Base-by-base conservation (phyloP, 306 rosid species). In the Castanospermum australe region DNA sequence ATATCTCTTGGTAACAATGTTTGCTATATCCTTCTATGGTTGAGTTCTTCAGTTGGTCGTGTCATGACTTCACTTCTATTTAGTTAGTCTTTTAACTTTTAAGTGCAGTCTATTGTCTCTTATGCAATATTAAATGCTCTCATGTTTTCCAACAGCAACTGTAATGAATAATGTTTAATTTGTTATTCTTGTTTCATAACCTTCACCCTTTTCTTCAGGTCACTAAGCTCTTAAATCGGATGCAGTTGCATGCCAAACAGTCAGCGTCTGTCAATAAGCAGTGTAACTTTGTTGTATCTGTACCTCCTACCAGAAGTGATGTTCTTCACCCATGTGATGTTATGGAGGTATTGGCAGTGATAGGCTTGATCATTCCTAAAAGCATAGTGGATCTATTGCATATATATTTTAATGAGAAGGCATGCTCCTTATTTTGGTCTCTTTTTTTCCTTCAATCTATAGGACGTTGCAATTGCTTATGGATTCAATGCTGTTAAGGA, bases 391-490 rank as follows among this genome's bases (percentile, higher is more conserved):
- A 54, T 42, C 22, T 78, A 44, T 48, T 82, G 52, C 25, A 73
- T 66, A 22, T 13, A 28, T 18, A 54, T 69, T 71, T 71, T 24
- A 21, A 73, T 85, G 69, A 76, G 69, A 76, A 52, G 13, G 4
- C 56, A 38, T 79, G 35, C 38, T n/a, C n/a, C 13, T 20, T 13
- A n/a, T 79, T 55, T n/a, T 54, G 17, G 6, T 17, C 10, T 67
- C 22, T 69, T 76, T 48, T 45, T 28, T 54, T 22, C 62, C 60
- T 80, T 41, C 68, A 69, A 15, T 75, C 56, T 56, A 56, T 51
- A 95, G 99, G 99, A 95, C 83, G 98, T 95, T 60, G 98, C 99
- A 52, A 88, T 95, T 80, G 99, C 96, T 45, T 95, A 89, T 82
- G 98, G 99, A 44, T 92, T 83, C 81, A 88, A 92, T 85, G 89